Evolutionary conservation across 2,329 filamentous ascomycete genomes (phyloP).

Genomic region (Gnomoniopsis smithogilvyi): DNA sequence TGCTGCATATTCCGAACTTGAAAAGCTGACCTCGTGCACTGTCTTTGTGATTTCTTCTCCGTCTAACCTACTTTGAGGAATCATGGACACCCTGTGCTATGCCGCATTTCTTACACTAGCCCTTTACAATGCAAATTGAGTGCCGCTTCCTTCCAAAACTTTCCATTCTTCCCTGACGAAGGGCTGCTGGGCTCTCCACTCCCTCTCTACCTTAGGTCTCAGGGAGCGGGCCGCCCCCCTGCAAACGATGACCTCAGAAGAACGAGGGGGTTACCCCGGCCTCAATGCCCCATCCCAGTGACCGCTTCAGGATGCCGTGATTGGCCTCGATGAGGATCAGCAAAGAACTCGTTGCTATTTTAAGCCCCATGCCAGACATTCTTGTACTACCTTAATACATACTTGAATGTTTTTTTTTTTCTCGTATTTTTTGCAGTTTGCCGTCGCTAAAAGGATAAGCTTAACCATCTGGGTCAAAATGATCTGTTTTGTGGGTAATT

Average conservation of each 20-base stretch:
- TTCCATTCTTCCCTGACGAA: background rate
- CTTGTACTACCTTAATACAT: background rate
- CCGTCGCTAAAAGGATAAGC: no score
- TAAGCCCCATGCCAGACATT: background rate
- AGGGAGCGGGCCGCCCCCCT: background rate
- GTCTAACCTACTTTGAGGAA: background rate
- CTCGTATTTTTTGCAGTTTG: background rate
- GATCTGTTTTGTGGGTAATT: no score
- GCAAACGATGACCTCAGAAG: background rate
- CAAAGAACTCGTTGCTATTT: background rate
- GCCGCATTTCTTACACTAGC: no score
- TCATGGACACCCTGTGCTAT: no score
- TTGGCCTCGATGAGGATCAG: background rate
- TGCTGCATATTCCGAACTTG: background rate
- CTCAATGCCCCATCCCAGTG: background rate
- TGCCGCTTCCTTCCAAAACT: background rate
- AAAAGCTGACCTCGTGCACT: background rate
- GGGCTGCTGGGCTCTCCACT: no score
- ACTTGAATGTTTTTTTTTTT: background rate
- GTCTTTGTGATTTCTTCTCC: background rate
- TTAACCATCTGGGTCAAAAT: no score
- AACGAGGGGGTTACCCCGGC: background rate
- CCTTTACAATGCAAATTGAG: background rate
- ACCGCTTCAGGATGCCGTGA: background rate
- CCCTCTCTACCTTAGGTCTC: no score